Evolutionary conservation across 768 basidiomycete species (phyloP).

Genomic region (Rhizopogon sp.): DNA sequence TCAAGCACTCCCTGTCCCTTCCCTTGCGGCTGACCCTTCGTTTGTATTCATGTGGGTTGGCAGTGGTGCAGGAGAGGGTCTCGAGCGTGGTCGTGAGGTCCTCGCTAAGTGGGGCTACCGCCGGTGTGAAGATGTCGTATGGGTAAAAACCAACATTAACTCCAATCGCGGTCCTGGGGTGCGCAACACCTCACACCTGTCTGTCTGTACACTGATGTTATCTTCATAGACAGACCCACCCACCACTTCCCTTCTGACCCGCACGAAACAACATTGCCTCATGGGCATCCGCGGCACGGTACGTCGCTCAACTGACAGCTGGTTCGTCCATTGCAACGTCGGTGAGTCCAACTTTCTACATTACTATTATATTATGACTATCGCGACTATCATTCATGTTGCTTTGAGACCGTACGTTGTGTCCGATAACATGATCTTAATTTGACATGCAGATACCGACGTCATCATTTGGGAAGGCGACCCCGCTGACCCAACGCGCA

Average conservation of each 20-base stretch:
- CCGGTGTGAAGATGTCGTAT: slow-evolving; percentile 96
- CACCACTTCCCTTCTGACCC: slow-evolving; percentile 78
- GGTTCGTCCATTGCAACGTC: slow-evolving; percentile 98
- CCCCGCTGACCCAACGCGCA: slow-evolving; percentile 70
- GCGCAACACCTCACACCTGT: slow-evolving; percentile 20
- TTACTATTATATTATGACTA: slow-evolving; percentile 3
- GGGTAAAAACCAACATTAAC: slow-evolving; percentile 88
- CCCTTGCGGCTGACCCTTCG: slow-evolving; percentile 83
- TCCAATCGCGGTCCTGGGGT: slow-evolving; percentile 74
- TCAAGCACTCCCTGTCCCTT: slow-evolving; percentile 74
- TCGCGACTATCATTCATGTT: slow-evolving; percentile 2
- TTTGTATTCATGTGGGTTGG: slow-evolving; percentile 98
- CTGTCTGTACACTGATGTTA: background rate
- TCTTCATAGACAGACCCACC: slow-evolving; percentile 69
- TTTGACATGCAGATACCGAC: slow-evolving; percentile 71
- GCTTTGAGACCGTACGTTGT: background rate
- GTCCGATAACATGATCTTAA: background rate
- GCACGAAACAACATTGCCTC: slow-evolving; percentile 93
- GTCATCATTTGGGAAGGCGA: slow-evolving; percentile 97
- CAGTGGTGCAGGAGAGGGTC: slow-evolving; percentile 80
- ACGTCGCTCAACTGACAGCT: slow-evolving; percentile 86
- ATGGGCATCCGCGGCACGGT: slow-evolving; percentile 98
- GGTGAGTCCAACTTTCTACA: slow-evolving; percentile 43
- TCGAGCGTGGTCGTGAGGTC: slow-evolving; percentile 88
- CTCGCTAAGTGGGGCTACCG: slow-evolving; percentile 93